Evolutionary conservation across 2,329 filamentous ascomycete species (phyloP).

Genomic region (Claviceps lovelessii): DNA sequence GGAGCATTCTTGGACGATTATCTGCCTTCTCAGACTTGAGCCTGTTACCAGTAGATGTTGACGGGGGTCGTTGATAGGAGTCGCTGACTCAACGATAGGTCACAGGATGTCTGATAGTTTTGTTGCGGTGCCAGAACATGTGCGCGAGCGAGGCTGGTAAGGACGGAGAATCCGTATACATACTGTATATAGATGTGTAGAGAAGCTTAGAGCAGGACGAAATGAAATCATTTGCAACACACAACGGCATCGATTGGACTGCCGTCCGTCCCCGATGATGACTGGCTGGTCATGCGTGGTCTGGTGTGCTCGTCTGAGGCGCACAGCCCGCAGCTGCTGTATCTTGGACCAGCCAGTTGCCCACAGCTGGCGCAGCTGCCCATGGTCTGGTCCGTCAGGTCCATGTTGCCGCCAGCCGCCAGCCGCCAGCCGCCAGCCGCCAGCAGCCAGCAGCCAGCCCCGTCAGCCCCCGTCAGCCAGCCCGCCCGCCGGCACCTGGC

Average conservation of each 20-base stretch:
- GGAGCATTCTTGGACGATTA: conserved; percentile 20
- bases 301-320: not conserved
- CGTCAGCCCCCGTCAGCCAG: no score
- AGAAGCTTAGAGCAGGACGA: not conserved
- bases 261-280: no score
- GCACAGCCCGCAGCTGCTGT: not conserved
- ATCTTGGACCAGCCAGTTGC: not conserved
- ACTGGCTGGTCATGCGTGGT: no score
- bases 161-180: not conserved
- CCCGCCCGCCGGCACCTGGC: no score
- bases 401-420: no score
- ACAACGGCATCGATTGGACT: not conserved
- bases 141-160: not conserved
- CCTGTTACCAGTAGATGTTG: no score
- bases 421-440: no score
- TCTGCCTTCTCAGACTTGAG: conserved; percentile 5
- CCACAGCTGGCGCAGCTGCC: not conserved
- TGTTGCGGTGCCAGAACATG: not conserved
- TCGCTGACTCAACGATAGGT: not conserved
- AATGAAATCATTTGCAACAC: not conserved
- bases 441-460: no score
- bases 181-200: not conserved
- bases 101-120: not conserved
- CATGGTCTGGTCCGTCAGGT: not conserved
- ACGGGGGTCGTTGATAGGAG: conserved; percentile 1